Conservation (phyloP, 1,284 basidiomycete genomes). For the Rhodofomes roseus region DNA sequence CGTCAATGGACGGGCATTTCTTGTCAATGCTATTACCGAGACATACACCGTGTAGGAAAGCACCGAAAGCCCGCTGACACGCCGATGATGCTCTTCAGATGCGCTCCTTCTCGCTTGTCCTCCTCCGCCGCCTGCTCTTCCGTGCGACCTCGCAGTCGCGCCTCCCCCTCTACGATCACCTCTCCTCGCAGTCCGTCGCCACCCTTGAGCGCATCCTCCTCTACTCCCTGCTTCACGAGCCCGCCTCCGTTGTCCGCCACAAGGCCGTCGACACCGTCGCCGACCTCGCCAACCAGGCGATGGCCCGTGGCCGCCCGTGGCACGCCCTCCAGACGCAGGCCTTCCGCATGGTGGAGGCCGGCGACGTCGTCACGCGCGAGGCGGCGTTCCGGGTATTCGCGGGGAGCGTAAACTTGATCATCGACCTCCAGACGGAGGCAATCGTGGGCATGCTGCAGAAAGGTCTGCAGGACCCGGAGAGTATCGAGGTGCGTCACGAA, state of each 20-base stretch:
- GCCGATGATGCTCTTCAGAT: slow-evolving; percentile 40
- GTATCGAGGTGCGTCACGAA: slow-evolving; percentile 49
- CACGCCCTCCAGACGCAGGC: slow-evolving; percentile 69
- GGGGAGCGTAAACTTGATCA: slow-evolving; percentile 64
- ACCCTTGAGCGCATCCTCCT: slow-evolving; percentile 70
- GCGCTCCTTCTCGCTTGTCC: slow-evolving; percentile 77
- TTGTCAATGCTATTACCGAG: no score
- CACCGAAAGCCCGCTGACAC: not conserved
- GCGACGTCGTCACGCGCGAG: slow-evolving; percentile 43
- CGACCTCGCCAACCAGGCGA: slow-evolving; percentile 69
- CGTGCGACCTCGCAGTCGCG: slow-evolving; percentile 38
- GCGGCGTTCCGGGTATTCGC: slow-evolving; percentile 64
- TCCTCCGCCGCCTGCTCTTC: slow-evolving; percentile 72
- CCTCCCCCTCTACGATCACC: slow-evolving; percentile 64
- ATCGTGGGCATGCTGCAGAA: slow-evolving; percentile 60
- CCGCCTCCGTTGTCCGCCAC: slow-evolving; percentile 49
- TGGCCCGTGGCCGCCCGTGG: slow-evolving; percentile 72
- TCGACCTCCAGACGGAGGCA: slow-evolving; percentile 66
- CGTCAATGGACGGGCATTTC: no score
- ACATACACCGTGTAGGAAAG: no score
- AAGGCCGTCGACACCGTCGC: slow-evolving; percentile 71
- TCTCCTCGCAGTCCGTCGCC: slow-evolving; percentile 58
- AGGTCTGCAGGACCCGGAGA: slow-evolving; percentile 60
- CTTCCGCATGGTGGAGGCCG: slow-evolving; percentile 57
- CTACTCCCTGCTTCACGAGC: slow-evolving; percentile 61